These are phyloP conservation scores for Calonectria montana DNA, from an alignment of 2,329 filamentous ascomycete species.

Conservation along the genomic window DNA sequence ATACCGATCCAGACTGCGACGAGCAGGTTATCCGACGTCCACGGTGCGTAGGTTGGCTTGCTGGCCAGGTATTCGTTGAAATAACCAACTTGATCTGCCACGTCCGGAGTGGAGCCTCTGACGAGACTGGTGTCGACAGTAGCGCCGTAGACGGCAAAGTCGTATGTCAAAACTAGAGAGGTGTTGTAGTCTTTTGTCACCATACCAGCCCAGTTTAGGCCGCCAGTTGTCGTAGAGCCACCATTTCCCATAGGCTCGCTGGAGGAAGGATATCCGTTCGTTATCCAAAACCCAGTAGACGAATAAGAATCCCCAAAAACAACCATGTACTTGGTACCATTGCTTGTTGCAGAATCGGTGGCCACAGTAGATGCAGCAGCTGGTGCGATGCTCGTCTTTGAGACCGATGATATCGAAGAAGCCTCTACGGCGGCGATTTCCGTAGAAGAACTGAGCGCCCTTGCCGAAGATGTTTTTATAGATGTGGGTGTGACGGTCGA, in stretches of 20 bases:
- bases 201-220: slow-evolving; percentile 37
- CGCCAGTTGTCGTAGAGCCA: slow-evolving; percentile 33
- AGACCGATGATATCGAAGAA: neutral
- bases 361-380: neutral
- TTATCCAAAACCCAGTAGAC: slow-evolving; percentile 32
- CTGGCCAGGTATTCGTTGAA: slow-evolving; percentile 32
- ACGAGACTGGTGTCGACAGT: slow-evolving; percentile 36
- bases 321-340: slow-evolving; percentile 4
- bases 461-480: neutral
- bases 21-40: slow-evolving; percentile 15
- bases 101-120: slow-evolving; percentile 14
- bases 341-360: neutral
- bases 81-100: slow-evolving; percentile 31
- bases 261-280: slow-evolving; percentile 22
- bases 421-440: neutral
- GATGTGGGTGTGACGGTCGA: neutral
- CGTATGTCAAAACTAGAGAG: slow-evolving; percentile 30
- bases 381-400: neutral
- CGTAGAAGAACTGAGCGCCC: neutral
- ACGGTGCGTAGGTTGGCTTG: neutral
- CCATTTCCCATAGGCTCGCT: slow-evolving; percentile 33
- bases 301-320: slow-evolving; percentile 35
- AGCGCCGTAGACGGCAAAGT: slow-evolving; percentile 35
- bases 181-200: slow-evolving; percentile 29
- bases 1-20: slow-evolving; percentile 37